Conservation (phyloP, 2,329 filamentous ascomycete genomes). For the Colletotrichum sp. region DNA sequence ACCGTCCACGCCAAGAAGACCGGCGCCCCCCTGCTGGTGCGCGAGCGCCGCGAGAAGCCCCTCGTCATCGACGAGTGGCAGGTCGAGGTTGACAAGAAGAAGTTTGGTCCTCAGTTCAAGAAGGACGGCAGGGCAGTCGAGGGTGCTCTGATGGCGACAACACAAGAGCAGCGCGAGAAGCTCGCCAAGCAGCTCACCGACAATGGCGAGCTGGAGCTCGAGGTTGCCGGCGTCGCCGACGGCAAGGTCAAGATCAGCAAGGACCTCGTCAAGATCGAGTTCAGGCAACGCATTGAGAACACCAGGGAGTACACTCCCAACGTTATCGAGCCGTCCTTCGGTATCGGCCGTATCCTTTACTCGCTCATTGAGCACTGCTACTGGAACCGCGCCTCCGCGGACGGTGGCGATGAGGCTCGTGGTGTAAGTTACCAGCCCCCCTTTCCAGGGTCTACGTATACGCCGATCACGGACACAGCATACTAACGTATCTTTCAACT, state of each 20-base stretch:
- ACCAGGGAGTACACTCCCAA: slow-evolving; percentile 92
- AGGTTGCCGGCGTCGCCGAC: slow-evolving; percentile 69
- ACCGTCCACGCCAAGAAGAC: slow-evolving; percentile 94
- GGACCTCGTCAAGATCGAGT: slow-evolving; percentile 84
- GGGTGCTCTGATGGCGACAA: slow-evolving; percentile 74
- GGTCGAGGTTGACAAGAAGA: slow-evolving; percentile 90
- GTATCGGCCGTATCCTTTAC: slow-evolving; percentile 94
- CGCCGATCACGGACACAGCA: slow-evolving; percentile 46
- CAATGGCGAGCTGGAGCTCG: slow-evolving; percentile 76
- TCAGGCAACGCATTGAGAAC: slow-evolving; percentile 81
- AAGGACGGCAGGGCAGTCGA: slow-evolving; percentile 90
- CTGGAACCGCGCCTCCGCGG: slow-evolving; percentile 74
- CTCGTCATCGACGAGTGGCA: slow-evolving; percentile 85
- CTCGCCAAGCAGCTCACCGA: slow-evolving; percentile 75
- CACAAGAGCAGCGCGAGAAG: slow-evolving; percentile 82
- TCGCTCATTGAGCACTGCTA: slow-evolving; percentile 92
- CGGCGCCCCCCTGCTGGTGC: slow-evolving; percentile 82
- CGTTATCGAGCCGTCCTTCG: slow-evolving; percentile 96
- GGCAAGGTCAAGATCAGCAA: slow-evolving; percentile 81
- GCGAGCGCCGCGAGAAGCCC: slow-evolving; percentile 80
- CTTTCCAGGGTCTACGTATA: not conserved
- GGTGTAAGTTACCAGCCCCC: slow-evolving; percentile 66
- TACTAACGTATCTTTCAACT: not conserved
- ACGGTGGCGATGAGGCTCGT: slow-evolving; percentile 80
- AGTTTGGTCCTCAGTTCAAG: slow-evolving; percentile 94